A percentile compares a stretch with the other conserved stretches of the same genome.
Conservation (phyloP, 192 early-diverging fungal species). For the Funneliformis mosseae region DNA sequence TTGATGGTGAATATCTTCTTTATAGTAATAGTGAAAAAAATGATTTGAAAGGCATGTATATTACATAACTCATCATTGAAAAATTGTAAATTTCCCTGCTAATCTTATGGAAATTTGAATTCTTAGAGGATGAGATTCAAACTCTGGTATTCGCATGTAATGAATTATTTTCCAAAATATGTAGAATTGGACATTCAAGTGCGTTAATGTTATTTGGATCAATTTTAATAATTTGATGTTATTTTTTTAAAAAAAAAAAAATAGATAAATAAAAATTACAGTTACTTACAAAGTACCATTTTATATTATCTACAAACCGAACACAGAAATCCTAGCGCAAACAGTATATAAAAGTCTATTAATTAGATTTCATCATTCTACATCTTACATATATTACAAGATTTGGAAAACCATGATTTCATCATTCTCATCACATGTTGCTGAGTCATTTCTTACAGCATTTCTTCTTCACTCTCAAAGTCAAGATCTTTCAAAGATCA, state of each 20-base stretch:
- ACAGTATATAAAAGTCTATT: background rate
- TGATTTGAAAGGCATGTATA: conserved; percentile 21
- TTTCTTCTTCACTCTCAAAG: conserved; percentile 6
- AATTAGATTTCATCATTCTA: background rate
- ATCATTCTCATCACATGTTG: background rate
- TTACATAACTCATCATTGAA: background rate
- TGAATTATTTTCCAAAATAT: conserved; percentile 34
- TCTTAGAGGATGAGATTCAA: conserved; percentile 23
- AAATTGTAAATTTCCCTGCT: background rate
- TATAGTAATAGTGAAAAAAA: background rate
- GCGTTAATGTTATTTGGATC: background rate
- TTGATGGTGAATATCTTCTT: conserved; percentile 16
- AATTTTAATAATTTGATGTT: conserved; percentile 9
- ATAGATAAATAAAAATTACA: too few species aligned
- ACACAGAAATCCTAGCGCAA: conserved; percentile 11
- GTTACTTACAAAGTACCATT: background rate
- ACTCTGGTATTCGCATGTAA: conserved; percentile 8
- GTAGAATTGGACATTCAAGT: conserved; percentile 30
- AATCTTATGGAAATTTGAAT: background rate
- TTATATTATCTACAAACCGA: background rate
- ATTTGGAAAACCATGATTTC: conserved; percentile 12
- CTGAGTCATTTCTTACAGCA: conserved; percentile 16
- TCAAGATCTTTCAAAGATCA: background rate
- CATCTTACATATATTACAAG: background rate
- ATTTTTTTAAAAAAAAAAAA: background rate